These are phyloP conservation scores for Vigna unguiculata DNA, from an alignment of 306 rosid species.

Conservation along the genomic window DNA sequence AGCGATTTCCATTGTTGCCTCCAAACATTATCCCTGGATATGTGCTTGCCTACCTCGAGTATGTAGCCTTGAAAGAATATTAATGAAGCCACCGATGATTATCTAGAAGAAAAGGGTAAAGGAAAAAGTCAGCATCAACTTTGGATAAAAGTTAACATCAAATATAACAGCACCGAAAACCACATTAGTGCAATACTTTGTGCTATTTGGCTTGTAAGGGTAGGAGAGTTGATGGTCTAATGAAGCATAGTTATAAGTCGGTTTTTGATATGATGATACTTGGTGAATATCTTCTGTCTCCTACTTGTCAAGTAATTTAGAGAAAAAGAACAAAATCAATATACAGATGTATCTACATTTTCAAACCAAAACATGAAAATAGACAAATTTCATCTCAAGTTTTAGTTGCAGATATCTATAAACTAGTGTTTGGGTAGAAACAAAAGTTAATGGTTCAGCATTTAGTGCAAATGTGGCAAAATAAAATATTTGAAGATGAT, in stretches of 20 bases:
- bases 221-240: neutral
- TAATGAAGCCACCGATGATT: slow-evolving; percentile 36
- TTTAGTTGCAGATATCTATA: neutral
- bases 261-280: slow-evolving; percentile 22
- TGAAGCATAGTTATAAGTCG: neutral
- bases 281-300: slow-evolving; percentile 5
- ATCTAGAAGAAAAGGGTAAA: slow-evolving; percentile 43
- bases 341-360: neutral
- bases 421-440: slow-evolving; percentile 18
- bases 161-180: slow-evolving; percentile 3
- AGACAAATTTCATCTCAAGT: neutral
- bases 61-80: slow-evolving; percentile 32
- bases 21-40: slow-evolving; percentile 67
- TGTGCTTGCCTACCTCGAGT: slow-evolving; percentile 35
- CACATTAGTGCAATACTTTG: slow-evolving; percentile 2
- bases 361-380: neutral
- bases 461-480: neutral
- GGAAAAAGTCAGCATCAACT: neutral
- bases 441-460: neutral
- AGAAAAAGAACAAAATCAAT: neutral
- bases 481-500: neutral
- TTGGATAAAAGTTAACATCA: slow-evolving; percentile 15
- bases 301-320: neutral
- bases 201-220: slow-evolving; percentile 7
- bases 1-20: slow-evolving; percentile 69